phyloP scores from a whole-genome alignment of 148 eudicot genomes.

The Chenopodium berlandieri region DNA sequence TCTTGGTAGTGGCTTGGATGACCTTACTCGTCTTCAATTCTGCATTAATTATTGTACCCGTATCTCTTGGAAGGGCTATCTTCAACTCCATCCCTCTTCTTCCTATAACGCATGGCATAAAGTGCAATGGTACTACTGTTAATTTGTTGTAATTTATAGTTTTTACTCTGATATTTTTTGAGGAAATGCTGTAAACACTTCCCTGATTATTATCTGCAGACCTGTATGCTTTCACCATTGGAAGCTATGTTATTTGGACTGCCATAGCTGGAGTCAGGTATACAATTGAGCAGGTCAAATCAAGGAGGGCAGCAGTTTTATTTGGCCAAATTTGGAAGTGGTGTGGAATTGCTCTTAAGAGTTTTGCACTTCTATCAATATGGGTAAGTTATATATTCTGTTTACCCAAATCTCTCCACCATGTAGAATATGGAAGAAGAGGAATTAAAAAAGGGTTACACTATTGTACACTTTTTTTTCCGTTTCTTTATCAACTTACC shows the following conservation, averaged over 20 bases:
- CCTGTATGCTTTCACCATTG: slow-evolving; percentile 89
- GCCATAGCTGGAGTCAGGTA: slow-evolving; percentile 85
- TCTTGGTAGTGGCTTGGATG: slow-evolving; percentile 95
- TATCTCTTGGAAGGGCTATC: slow-evolving; percentile 80
- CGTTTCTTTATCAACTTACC: neutral
- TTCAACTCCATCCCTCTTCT: slow-evolving; percentile 80
- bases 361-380: slow-evolving; percentile 74
- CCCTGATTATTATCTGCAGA: slow-evolving; percentile 39
- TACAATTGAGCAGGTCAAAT: slow-evolving; percentile 61
- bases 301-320: slow-evolving; percentile 64
- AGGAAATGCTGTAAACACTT: slow-evolving; percentile 1
- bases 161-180: neutral
- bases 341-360: slow-evolving; percentile 81
- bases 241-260: slow-evolving; percentile 95
- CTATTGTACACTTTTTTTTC: neutral
- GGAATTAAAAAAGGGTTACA: neutral
- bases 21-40: slow-evolving; percentile 85
- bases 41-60: slow-evolving; percentile 67
- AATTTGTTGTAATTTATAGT: slow-evolving; percentile 7
- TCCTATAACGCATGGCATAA: slow-evolving; percentile 90
- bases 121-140: slow-evolving; percentile 71
- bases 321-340: slow-evolving; percentile 82
- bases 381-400: slow-evolving; percentile 60
- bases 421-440: neutral
- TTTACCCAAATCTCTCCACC: neutral